A percentile compares a stretch with the other conserved stretches of the same genome.
Conservation (phyloP, 805 yeast genomes). For the Nakazawaea molendinolei region DNA sequence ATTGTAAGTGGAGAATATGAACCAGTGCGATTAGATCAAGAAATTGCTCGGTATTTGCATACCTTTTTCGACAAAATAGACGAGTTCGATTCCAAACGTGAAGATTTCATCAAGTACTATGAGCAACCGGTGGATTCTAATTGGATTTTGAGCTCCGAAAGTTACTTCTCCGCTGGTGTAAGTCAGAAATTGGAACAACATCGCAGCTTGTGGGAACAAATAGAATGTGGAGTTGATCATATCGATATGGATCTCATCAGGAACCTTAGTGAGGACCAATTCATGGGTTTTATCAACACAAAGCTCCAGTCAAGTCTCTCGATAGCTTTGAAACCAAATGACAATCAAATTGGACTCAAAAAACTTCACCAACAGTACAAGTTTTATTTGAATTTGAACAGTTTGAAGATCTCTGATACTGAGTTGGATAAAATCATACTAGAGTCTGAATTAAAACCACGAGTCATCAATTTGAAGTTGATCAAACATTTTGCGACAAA, state of each 20-base stretch:
- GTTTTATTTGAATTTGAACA: slow-evolving; percentile 38
- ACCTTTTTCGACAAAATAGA: no score
- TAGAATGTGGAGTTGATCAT: slow-evolving; percentile 29
- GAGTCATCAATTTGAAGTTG: slow-evolving; percentile 31
- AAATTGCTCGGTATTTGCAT: no score
- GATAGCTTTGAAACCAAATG: slow-evolving; percentile 19
- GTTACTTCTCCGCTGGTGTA: no score
- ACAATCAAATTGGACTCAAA: slow-evolving; percentile 29
- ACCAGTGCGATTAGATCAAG: slow-evolving; percentile 35
- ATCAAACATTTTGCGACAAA: slow-evolving; percentile 34
- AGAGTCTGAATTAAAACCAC: slow-evolving; percentile 30
- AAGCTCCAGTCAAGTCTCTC: slow-evolving; percentile 22
- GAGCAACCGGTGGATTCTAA: no score
- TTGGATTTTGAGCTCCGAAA: no score
- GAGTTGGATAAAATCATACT: slow-evolving; percentile 32
- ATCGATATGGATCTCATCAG: slow-evolving; percentile 28
- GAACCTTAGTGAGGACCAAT: slow-evolving; percentile 24
- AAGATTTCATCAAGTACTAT: no score
- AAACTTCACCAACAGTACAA: slow-evolving; percentile 34
- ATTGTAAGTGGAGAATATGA: slow-evolving; percentile 44
- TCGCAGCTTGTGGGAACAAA: slow-evolving; percentile 42
- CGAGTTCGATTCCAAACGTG: no score
- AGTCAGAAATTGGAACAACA: no score
- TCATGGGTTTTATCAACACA: slow-evolving; percentile 28
- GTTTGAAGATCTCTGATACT: slow-evolving; percentile 36